These are phyloP conservation scores for Microcyclospora tardicrescens DNA, from an alignment of 2,329 filamentous ascomycete species.

Conservation along the genomic window DNA sequence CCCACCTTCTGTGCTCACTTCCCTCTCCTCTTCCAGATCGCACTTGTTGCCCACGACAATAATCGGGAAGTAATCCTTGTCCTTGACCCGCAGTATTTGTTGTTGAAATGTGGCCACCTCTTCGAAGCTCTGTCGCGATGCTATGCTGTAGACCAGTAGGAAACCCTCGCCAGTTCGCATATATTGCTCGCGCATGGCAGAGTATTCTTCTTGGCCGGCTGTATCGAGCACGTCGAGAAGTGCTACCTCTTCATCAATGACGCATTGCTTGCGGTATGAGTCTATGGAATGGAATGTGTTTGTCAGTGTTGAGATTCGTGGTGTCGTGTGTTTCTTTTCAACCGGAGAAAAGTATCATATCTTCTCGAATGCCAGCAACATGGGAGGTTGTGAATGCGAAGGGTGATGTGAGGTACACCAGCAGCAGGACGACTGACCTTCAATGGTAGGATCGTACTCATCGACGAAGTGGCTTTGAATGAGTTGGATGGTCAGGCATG, in stretches of 20 bases:
- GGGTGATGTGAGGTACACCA: no score
- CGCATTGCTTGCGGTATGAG: constrained; percentile 98
- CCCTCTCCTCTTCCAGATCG: constrained; percentile 85
- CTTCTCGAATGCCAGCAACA: neutral
- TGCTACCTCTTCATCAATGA: constrained; percentile 96
- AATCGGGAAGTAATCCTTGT: constrained; percentile 99
- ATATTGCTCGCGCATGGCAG: constrained; percentile 98
- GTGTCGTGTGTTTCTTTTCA: neutral
- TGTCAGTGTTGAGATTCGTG: constrained; percentile 9
- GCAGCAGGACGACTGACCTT: constrained; percentile 47
- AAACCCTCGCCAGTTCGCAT: constrained; percentile 99
- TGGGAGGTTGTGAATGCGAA: constrained; percentile 20
- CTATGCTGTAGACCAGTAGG: constrained; percentile 95
- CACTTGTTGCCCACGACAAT: constrained; percentile 99
- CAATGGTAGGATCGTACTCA: constrained; percentile 98
- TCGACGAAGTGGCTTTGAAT: constrained; percentile 87
- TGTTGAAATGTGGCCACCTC: constrained; percentile 98
- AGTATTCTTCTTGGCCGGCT: constrained; percentile 97
- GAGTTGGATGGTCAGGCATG: constrained; percentile 89
- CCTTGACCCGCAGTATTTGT: constrained; percentile 96
- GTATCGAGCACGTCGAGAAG: constrained; percentile 97
- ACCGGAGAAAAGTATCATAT: constrained; percentile 1
- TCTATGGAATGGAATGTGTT: constrained; percentile 42
- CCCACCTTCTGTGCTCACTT: constrained; percentile 83
- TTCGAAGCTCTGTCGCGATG: constrained; percentile 90